Evolutionary conservation across 495 filamentous ascomycete species (phyloP), one percentile per base, ranked within the genome.

Genomic region (Margaritispora aquatica): DNA sequence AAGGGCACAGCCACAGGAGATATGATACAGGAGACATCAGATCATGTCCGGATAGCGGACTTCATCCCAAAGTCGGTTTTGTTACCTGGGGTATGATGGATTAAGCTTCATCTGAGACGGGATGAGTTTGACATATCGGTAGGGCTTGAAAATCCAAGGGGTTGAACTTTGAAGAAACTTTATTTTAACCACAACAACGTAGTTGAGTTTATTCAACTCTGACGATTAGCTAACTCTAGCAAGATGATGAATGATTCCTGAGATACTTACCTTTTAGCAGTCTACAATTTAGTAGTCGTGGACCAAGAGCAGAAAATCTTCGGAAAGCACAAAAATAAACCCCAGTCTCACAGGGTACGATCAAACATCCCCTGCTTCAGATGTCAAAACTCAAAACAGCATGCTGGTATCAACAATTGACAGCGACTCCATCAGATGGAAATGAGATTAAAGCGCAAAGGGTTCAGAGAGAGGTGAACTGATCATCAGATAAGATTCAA

Each of bases 21-120:
- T 54, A n/a, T 21, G 52, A 27, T 52, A 52, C 50, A 52, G 27
- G 50, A 29, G 50, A 44, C 38, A 44, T 44, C 38, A 44, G 38
- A 44, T 44, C 38, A 44, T n/a, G 15, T 44, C 19, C 10, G 38
- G 38, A 44, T 44, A 17, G 7, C 38, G 38, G 38, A 15, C 38
- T 7, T 44, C 3, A n/a, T 44, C 3, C 38, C 38, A 44, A 7
- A 44, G 19, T 9, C 38, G 38, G 38, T 3, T 3, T 3, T n/a
- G 38, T 44, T 17, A 44, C 38, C 19, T 44, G 17, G 38, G 38
- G 9, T 50, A 17, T 19, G 24, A 26, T 2, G 52, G 15, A 38
- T 55, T 44, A 55, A 44, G 29, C 52, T 55, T 22, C 26, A 20
- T 55, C 5, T 55, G 52, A 5, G 20, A 55, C 52, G 24, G 2